These are phyloP conservation scores for Podaxis sp. DNA, from an alignment of 768 basidiomycete genomes.

Conservation along the genomic window DNA sequence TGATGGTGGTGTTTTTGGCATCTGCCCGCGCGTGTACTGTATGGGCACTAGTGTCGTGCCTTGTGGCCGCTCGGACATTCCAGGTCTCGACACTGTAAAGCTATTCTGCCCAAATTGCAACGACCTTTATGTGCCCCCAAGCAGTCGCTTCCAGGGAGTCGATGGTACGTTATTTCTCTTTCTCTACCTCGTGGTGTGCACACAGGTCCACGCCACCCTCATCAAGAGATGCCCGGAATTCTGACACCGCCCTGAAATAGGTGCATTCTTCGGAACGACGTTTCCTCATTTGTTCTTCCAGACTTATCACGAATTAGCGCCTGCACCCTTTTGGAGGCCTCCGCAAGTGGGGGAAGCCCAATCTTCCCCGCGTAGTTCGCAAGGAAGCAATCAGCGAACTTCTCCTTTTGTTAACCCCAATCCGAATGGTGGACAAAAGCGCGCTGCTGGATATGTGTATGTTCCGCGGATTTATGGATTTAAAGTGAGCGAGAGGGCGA, in stretches of 20 bases:
- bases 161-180: constrained; percentile 61
- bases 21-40: constrained; percentile 95
- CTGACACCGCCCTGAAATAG: constrained; percentile 33
- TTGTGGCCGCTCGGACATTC: constrained; percentile 92
- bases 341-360: constrained; percentile 52
- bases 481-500: constrained; percentile 92
- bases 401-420: constrained; percentile 83
- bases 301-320: constrained; percentile 91
- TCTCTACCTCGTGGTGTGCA: not conserved
- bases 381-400: constrained; percentile 43
- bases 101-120: constrained; percentile 98
- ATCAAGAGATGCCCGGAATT: not conserved
- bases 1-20: constrained; percentile 85
- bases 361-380: constrained; percentile 49
- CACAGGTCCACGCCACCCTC: not conserved
- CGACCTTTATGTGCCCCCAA: constrained; percentile 94
- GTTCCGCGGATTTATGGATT: constrained; percentile 95
- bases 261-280: constrained; percentile 99
- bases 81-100: constrained; percentile 96
- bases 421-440: constrained; percentile 84
- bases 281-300: constrained; percentile 98
- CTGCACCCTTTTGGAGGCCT: constrained; percentile 90
- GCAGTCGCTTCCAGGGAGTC: constrained; percentile 91
- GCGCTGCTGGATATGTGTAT: constrained; percentile 83
- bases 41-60: constrained; percentile 86